These are phyloP conservation scores for Penicillium canescens DNA, from an alignment of 495 filamentous ascomycete genomes.

Conservation along the genomic window DNA sequence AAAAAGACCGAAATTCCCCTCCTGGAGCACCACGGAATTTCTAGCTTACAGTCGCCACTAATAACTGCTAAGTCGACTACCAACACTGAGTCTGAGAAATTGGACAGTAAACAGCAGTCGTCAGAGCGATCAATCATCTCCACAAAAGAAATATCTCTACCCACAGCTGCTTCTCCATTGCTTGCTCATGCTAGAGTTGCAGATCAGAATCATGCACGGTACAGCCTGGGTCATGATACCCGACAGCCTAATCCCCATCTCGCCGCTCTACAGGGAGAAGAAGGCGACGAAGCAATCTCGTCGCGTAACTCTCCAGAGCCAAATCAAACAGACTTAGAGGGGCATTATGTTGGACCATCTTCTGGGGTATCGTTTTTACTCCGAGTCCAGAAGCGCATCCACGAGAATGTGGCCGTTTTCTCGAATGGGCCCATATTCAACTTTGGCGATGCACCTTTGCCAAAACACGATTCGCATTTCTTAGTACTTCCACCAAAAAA, in stretches of 20 bases:
- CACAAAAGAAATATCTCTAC: background rate
- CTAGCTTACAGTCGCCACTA: background rate
- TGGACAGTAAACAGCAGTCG: background rate
- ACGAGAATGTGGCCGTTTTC: slow-evolving; percentile 22
- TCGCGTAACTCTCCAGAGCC: slow-evolving; percentile 30
- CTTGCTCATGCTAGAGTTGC: background rate
- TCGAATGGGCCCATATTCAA: slow-evolving; percentile 27
- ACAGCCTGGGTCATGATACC: background rate
- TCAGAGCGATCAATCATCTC: background rate
- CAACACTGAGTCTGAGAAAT: background rate
- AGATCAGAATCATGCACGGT: background rate
- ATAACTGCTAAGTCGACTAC: background rate
- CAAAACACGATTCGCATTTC: slow-evolving; percentile 21
- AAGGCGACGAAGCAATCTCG: background rate
- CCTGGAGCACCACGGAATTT: background rate
- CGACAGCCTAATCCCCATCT: background rate
- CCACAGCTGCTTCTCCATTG: background rate
- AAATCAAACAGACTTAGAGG: slow-evolving; percentile 33
- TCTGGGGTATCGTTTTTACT: slow-evolving; percentile 36
- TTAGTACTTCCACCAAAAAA: slow-evolving; percentile 23
- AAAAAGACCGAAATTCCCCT: slow-evolving; percentile 19
- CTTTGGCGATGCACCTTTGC: slow-evolving; percentile 32
- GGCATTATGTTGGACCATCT: slow-evolving; percentile 36
- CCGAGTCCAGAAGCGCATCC: slow-evolving; percentile 29
- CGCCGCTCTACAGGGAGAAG: background rate